Conservation (phyloP, 1,284 basidiomycete genomes). For the Meripilus lineatus region DNA sequence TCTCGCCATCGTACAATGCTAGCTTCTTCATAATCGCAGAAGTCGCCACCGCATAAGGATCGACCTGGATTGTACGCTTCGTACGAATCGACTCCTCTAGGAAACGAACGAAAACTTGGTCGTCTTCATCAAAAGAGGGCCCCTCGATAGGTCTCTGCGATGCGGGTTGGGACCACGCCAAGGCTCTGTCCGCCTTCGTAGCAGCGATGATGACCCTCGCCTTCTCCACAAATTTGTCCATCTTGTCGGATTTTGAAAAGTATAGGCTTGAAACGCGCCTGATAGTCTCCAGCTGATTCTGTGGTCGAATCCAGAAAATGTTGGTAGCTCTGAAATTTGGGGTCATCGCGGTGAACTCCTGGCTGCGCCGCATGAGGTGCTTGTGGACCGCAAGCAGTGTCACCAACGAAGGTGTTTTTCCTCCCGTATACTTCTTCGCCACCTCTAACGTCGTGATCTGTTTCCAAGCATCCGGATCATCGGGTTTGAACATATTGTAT, state of each 20-base stretch:
- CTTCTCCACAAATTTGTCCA: constrained; percentile 62
- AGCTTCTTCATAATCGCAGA: constrained; percentile 63
- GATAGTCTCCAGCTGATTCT: constrained; percentile 53
- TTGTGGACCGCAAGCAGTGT: constrained; percentile 67
- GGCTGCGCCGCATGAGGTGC: constrained; percentile 61
- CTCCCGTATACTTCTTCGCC: constrained; percentile 36
- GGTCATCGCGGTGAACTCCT: constrained; percentile 61
- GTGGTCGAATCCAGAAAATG: constrained; percentile 68
- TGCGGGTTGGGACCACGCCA: constrained; percentile 32
- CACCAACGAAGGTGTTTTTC: constrained; percentile 25
- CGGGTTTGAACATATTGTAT: constrained; percentile 44
- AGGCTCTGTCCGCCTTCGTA: constrained; percentile 22
- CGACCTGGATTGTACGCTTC: constrained; percentile 54
- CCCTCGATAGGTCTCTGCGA: constrained; percentile 22
- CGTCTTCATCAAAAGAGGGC: constrained; percentile 43
- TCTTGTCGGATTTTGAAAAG: constrained; percentile 49
- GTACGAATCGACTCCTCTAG: constrained; percentile 60
- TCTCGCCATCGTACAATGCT: constrained; percentile 29
- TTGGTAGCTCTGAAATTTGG: constrained; percentile 53
- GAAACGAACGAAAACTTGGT: constrained; percentile 63
- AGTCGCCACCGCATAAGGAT: constrained; percentile 54
- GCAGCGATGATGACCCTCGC: constrained; percentile 42
- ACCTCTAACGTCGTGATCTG: constrained; percentile 45
- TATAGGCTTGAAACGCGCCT: too few species aligned
- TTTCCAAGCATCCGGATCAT: constrained; percentile 46